Conservation (phyloP, 1,284 basidiomycete genomes). For the Ganoderma meredithae region DNA sequence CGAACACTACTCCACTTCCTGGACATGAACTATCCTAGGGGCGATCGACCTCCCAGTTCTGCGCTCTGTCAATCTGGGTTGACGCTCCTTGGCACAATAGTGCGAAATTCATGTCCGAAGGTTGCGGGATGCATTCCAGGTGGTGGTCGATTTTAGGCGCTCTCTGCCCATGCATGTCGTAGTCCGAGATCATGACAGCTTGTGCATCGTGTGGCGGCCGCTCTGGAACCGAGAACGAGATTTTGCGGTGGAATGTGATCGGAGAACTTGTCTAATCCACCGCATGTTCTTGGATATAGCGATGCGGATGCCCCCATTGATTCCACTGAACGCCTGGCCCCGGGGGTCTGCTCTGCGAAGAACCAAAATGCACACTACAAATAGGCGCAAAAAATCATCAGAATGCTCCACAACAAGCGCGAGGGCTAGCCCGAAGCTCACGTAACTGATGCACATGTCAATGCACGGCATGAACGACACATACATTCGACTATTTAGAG, state of each 20-base stretch:
- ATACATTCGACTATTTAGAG: background rate
- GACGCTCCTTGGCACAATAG: background rate
- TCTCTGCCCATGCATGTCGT: background rate
- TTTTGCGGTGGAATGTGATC: slow-evolving; percentile 11
- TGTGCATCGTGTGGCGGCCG: background rate
- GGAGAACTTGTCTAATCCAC: background rate
- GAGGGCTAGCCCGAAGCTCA: background rate
- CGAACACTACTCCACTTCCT: background rate
- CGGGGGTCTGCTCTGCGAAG: slow-evolving; percentile 1
- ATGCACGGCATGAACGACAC: background rate
- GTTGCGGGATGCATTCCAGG: background rate
- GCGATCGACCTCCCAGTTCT: background rate
- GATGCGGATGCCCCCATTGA: background rate
- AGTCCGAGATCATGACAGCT: background rate
- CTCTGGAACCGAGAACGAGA: slow-evolving; percentile 10
- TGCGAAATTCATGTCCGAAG: background rate
- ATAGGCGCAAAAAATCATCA: background rate
- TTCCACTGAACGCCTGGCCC: background rate
- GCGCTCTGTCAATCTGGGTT: background rate
- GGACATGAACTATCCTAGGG: background rate
- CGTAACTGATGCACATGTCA: background rate
- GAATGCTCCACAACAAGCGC: background rate
- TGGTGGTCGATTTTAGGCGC: background rate
- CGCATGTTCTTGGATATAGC: slow-evolving; percentile 1
- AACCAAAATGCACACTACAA: slow-evolving; percentile 1